These are phyloP conservation scores for Xylariomycetidae sp. DNA, from an alignment of 2,329 filamentous ascomycete species.

Conservation along the genomic window DNA sequence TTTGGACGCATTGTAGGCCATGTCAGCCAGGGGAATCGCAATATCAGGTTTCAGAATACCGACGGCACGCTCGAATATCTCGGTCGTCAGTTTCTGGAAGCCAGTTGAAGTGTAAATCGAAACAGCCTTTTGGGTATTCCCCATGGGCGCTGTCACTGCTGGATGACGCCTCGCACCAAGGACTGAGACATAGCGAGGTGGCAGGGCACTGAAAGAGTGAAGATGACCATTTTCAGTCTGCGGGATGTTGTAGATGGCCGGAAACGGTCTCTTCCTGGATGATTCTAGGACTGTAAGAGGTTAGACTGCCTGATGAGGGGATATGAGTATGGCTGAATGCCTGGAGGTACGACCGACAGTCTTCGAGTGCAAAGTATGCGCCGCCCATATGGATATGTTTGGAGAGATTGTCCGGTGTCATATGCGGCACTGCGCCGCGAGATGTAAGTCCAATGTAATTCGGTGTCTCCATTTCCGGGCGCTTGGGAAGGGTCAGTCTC, in stretches of 20 bases:
- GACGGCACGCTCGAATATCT: slow-evolving; percentile 62
- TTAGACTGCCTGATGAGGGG: no score
- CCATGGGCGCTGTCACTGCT: slow-evolving; percentile 63
- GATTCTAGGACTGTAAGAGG: slow-evolving; percentile 45
- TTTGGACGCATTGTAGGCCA: slow-evolving; percentile 43
- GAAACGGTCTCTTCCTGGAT: slow-evolving; percentile 32
- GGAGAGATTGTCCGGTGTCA: slow-evolving; percentile 76
- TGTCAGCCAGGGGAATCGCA: slow-evolving; percentile 70
- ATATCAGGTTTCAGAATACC: slow-evolving; percentile 71
- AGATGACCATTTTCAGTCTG: slow-evolving; percentile 47
- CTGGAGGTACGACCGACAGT: slow-evolving; percentile 59
- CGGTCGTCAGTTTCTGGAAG: slow-evolving; percentile 63
- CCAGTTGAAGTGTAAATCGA: slow-evolving; percentile 82
- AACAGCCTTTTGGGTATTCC: slow-evolving; percentile 65
- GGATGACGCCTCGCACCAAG: slow-evolving; percentile 74
- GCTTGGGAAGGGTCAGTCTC: slow-evolving; percentile 53
- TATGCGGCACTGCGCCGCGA: slow-evolving; percentile 76
- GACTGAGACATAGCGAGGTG: slow-evolving; percentile 59
- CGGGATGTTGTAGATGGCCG: slow-evolving; percentile 42
- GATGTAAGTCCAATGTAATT: slow-evolving; percentile 77
- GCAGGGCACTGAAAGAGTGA: slow-evolving; percentile 70
- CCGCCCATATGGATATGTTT: slow-evolving; percentile 61
- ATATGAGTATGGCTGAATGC: neutral
- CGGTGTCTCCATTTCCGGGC: slow-evolving; percentile 71
- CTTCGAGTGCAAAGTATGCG: slow-evolving; percentile 80